Base-by-base conservation (phyloP, 2,329 filamentous ascomycete species). In the Penicillium sp. region DNA sequence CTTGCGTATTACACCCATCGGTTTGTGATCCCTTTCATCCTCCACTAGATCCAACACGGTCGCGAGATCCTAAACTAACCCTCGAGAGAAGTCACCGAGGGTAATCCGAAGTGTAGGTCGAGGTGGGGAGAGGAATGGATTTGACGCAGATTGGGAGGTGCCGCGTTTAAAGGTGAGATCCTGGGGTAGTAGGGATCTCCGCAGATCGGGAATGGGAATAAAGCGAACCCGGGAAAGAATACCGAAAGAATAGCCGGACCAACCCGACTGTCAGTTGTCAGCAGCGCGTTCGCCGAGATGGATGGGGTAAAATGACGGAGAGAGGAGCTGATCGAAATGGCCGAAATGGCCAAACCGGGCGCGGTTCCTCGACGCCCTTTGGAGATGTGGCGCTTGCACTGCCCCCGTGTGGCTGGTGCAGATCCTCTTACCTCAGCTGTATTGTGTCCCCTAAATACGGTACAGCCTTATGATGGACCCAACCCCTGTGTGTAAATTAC, bases 1-100 rank as follows among this genome's bases (percentile, higher is more conserved):
- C 81, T 97, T 97, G 70, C 92, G 89, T 71, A 97, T 96, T 67
- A 96, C 89, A 64, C 91, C 92, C 93, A 97, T 97, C 61, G 62
- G 68, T 63, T 53, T 61, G 59, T 67, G 61, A 52, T 58, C 63
- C 56, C 61, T 68, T 61, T 71, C 73, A 75, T 76, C 68, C 67
- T 75, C 69, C 62, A 57, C 59, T 54, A 53, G 59, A 45, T 67
- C 69, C 56, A 55, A 67, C 54, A 64, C 65, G 58, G 69, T 71
- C 55, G 63, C 59, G 60, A 63, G 62, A 54, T 63, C 51, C 49
- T 54, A 51, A 49, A 52, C 41, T 52, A 56, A 61, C 68, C 63
- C 64, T 66, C 65, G 62, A 62, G 60, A 57, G 33, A 40, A n/a
- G n/a, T 52, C 47, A 53, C 52, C 61, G 64, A 69, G 65, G 67